Conservation (phyloP, 1,284 basidiomycete genomes). For the Trametes sp. region DNA sequence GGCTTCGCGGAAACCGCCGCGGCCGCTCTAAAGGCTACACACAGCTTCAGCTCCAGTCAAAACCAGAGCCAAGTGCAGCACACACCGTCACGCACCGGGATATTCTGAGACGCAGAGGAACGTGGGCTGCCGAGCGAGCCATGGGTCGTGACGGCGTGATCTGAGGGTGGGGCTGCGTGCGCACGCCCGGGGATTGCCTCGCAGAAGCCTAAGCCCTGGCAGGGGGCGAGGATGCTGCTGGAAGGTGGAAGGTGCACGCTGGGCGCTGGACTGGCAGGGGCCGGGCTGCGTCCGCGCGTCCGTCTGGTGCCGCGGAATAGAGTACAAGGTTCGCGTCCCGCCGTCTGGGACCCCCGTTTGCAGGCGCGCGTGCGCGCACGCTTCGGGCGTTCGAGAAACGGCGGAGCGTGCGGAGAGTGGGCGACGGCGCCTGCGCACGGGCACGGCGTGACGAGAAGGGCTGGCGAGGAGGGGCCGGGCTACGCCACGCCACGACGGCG, state of each 20-base stretch:
- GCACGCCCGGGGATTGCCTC: conserved; percentile 10
- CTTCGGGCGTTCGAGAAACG: conserved; percentile 14
- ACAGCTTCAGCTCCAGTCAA: no score
- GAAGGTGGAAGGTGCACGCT: no score
- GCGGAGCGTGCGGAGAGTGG: conserved; percentile 11
- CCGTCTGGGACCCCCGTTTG: conserved; percentile 3
- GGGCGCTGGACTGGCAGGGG: background rate
- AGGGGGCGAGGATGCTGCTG: background rate
- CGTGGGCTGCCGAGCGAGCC: conserved; percentile 15
- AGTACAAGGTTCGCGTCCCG: conserved; percentile 23
- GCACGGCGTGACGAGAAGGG: background rate
- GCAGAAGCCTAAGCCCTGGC: background rate
- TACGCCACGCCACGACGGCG: background rate
- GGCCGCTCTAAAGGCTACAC: no score
- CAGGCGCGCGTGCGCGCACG: background rate
- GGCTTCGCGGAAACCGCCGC: no score
- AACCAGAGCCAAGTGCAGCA: no score
- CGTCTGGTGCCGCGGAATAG: conserved; percentile 19
- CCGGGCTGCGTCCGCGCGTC: background rate
- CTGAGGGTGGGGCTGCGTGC: conserved; percentile 1
- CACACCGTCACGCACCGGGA: no score
- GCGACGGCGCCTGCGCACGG: background rate
- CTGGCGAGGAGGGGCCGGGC: background rate
- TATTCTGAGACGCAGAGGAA: background rate
- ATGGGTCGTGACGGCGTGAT: no score